Evolutionary conservation across 163 green algal species (phyloP).

Genomic region (Chlamydomonas reinhardtii): DNA sequence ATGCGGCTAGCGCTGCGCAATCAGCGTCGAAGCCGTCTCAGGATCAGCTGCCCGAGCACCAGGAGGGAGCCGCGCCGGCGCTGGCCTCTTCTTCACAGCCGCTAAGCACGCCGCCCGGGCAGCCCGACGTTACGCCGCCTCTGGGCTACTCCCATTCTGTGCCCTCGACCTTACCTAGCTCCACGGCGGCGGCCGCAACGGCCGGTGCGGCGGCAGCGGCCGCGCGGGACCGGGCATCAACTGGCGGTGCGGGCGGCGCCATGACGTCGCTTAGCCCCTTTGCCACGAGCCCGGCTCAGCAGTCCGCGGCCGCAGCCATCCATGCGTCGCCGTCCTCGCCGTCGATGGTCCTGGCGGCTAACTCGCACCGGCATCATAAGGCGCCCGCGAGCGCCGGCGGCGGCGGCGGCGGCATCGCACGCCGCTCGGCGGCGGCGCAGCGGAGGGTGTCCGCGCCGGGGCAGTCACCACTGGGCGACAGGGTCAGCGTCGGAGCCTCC

Average conservation of each 20-base stretch:
- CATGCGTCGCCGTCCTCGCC: neutral
- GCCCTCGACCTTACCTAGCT: neutral
- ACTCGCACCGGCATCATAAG: neutral
- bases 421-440: no score
- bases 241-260: neutral
- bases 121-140: no score
- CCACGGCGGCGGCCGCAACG: neutral
- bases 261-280: slow-evolving; percentile 39
- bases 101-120: neutral
- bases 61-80: no score
- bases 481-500: no score
- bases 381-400: no score
- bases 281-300: slow-evolving; percentile 5
- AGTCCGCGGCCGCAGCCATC: neutral
- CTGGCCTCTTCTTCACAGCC: neutral
- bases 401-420: neutral
- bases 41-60: no score
- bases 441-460: no score
- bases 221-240: neutral
- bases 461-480: no score
- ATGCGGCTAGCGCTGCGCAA: no score
- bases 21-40: no score
- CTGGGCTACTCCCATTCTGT: neutral
- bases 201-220: neutral
- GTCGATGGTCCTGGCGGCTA: neutral